These are phyloP conservation scores for Nevesoporus exiguus DNA, from an alignment of 768 basidiomycete genomes.

Conservation along the genomic window DNA sequence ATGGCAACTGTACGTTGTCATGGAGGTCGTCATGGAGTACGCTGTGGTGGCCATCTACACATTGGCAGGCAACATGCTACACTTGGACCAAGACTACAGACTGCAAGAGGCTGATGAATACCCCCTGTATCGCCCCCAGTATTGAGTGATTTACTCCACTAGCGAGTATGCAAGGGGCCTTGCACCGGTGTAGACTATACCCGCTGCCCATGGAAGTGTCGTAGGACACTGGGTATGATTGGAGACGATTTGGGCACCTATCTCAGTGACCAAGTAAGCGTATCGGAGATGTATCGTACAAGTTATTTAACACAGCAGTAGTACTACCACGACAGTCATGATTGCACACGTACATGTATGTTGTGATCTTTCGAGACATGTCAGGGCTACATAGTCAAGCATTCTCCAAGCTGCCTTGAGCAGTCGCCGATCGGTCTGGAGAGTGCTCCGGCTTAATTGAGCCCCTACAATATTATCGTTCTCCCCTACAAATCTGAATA, in stretches of 20 bases:
- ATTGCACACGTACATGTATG: neutral
- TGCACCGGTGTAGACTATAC: neutral
- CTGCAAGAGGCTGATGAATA: constrained; percentile 25
- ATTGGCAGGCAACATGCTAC: constrained; percentile 27
- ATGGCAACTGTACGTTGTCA: constrained; percentile 56
- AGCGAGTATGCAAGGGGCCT: neutral
- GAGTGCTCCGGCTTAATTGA: constrained; percentile 82
- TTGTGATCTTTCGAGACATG: constrained; percentile 30
- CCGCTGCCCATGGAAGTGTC: neutral
- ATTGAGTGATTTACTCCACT: constrained; percentile 10
- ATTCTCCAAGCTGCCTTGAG: constrained; percentile 43
- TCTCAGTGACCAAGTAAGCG: neutral
- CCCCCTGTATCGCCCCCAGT: constrained; percentile 35
- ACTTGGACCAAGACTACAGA: constrained; percentile 32
- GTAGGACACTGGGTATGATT: neutral
- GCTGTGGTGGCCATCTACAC: constrained; percentile 44
- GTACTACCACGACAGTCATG: neutral
- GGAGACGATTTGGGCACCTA: neutral
- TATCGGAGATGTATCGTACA: neutral
- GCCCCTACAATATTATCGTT: constrained; percentile 38
- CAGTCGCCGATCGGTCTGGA: constrained; percentile 40
- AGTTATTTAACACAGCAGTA: neutral
- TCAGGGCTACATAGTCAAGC: constrained; percentile 78
- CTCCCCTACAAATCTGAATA: constrained; percentile 48
- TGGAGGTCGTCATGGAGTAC: constrained; percentile 62